Base-by-base conservation (phyloP, 2,329 filamentous ascomycete species). In the Stagonosporopsis chrysanthemi region DNA sequence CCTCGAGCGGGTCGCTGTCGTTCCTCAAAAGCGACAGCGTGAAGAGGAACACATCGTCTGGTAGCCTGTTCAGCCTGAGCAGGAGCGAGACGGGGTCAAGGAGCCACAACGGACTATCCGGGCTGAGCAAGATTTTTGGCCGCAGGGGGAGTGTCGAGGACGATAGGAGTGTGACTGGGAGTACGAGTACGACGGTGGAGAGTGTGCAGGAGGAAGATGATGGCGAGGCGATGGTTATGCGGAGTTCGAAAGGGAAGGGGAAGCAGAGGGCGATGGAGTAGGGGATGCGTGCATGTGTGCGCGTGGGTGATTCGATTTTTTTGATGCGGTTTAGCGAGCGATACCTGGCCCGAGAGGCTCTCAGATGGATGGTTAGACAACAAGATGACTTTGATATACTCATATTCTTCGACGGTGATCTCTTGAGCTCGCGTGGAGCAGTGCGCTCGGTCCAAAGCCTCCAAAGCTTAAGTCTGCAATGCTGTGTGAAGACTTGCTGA, bases 321-420 rank as follows among this genome's bases (percentile, higher is more conserved):
- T 28, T 43, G 24, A 8, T 44, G 52, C 52, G 39, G 38, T 77
- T 94, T 87, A 71, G 99, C 81, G 49, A 54, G 51, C 51, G 51
- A 54, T 54, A 47, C 43, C 51, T 47, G 8, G 14, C n/a, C 15
- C 22, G 2, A 3, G 17, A 33, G 22, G 23, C 19, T 44, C 4
- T 39, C 22, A 22, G 36, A 39, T 39, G 22, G 15, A n/a, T 11
- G 47, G 17, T 35, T 38, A 44, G 40, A 51, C 38, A 39, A 39
- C 22, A 22, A 12, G 31, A 33, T n/a, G 31, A 33, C 14, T 14
- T 33, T n/a, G 11, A 11, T 7, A 29, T 9, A 29, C 28, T 29
- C 28, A 29, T 29, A 11, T 26, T 26, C 24, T 26, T 26, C 24
- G 24, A 8, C 24, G 24, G 24, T 31, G 29, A 14, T 12, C 12